Evolutionary conservation across 371 early-diverging fungal genomes (phyloP).

Genomic region (Rhizopus sp.): DNA sequence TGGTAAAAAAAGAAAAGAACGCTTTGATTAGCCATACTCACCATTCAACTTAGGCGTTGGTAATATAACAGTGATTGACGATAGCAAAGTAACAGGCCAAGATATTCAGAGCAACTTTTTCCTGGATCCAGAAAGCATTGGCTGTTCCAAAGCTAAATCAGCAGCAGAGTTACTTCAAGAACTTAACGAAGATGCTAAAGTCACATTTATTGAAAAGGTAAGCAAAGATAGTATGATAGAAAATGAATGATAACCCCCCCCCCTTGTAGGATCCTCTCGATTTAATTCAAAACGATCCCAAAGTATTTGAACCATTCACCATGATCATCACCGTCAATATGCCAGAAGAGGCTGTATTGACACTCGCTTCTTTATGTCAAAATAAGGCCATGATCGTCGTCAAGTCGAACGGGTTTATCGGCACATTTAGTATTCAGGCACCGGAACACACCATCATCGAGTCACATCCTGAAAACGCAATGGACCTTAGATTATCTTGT

Average conservation of each 20-base stretch:
- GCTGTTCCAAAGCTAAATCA: conserved; percentile 64
- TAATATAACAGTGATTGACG: conserved; percentile 83
- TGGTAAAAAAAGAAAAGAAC: conserved; percentile 54
- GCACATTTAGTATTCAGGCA: conserved; percentile 66
- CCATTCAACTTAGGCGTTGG: conserved; percentile 73
- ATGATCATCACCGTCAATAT: conserved; percentile 76
- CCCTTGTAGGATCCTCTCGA: conserved; percentile 24
- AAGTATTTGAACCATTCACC: conserved; percentile 69
- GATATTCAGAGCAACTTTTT: conserved; percentile 93
- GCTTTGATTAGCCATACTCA: not conserved
- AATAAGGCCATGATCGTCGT: conserved; percentile 72
- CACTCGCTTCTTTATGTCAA: conserved; percentile 66
- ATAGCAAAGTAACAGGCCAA: conserved; percentile 53
- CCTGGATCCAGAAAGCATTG: conserved; percentile 65
- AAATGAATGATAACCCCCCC: not conserved
- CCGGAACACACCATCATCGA: conserved; percentile 90
- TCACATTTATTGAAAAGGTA: conserved; percentile 54
- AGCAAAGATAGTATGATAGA: not conserved
- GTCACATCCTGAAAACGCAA: conserved; percentile 77
- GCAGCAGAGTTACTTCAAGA: conserved; percentile 73
- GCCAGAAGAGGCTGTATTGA: conserved; percentile 51
- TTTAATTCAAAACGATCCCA: conserved; percentile 55
- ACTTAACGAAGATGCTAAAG: conserved; percentile 87
- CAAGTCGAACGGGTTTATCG: conserved; percentile 72
- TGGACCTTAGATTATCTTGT: conserved; percentile 80